Base-by-base conservation (phyloP, 345 rosid species). In the Arabidopsis suecica region DNA sequence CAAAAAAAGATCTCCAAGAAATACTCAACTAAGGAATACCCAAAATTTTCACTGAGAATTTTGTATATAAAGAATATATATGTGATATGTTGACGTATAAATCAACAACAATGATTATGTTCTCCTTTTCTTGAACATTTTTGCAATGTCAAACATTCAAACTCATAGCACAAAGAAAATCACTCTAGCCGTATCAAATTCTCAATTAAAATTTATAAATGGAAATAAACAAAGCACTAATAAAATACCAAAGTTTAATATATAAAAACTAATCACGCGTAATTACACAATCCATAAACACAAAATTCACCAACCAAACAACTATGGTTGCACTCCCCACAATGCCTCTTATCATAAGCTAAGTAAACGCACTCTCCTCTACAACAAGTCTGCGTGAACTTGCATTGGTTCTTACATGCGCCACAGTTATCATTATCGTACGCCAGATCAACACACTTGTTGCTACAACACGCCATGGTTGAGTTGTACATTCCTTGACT, bases 251-350 rank as follows among this genome's bases (percentile, higher is more conserved):
- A 72, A 72, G 68, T 51, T 51, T 28, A 51, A 16, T 62, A 9
- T 60, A 25, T 14, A 18, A 30, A 49, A 23, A 61, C 56, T 32
- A 74, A 48, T 69, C 71, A 87, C 0, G 89, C 83, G 57, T 91
- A 93, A 38, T 82, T 74, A 57, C 98, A 93, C 82, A 89, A 42
- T 9, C 93, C 96, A 60, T 83, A 87, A 12, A 87, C 81, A 73
- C 98, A 93, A 5, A 7, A 53, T 9, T 75, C 72, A 2, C 85
- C 88, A 1, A 6, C 2, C 5, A 59, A 13, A 80, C 98, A 93
- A 44, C 75, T 81, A 63, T 86, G 78, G 74, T 82, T 83, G 82
- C 98, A 93, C 3, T 22, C 57, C 1, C 97, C 92, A 37, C 97
- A 91, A 69, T 93, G 88, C 49, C 96, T 85, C 82, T 89, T 88